Percentiles rank a stretch among this genome's conserved stretches.
phyloP scores from a whole-genome alignment of 1,139 yeast genomes.

The Zygoascus hellenicus region DNA sequence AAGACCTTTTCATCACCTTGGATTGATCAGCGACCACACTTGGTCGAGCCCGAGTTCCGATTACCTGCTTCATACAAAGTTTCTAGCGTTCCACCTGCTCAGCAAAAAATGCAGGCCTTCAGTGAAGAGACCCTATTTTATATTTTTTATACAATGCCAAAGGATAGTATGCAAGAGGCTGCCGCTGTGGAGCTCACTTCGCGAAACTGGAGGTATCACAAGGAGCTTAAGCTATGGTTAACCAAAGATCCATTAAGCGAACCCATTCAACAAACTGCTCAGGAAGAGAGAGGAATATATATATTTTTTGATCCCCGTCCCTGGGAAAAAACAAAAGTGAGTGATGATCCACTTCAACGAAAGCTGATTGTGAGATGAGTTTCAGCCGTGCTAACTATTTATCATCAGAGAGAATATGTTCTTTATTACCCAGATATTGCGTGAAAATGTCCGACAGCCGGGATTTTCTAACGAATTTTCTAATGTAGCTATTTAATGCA shows the following conservation, averaged over 20 bases:
- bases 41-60: slow-evolving; percentile 77
- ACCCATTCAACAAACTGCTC: slow-evolving; percentile 77
- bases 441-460: slow-evolving; percentile 10
- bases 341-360: not conserved
- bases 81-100: slow-evolving; percentile 51
- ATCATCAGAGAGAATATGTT: slow-evolving; percentile 34
- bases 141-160: slow-evolving; percentile 89
- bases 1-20: slow-evolving; percentile 86
- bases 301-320: slow-evolving; percentile 92
- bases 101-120: slow-evolving; percentile 66
- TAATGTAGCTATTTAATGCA: too few relatives aligned
- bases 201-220: slow-evolving; percentile 96
- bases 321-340: slow-evolving; percentile 82
- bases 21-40: slow-evolving; percentile 85
- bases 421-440: slow-evolving; percentile 41
- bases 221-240: slow-evolving; percentile 92
- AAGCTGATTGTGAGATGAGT: too few relatives aligned
- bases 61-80: slow-evolving; percentile 56
- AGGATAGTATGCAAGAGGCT: slow-evolving; percentile 87
- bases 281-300: slow-evolving; percentile 92
- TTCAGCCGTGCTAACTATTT: not conserved
- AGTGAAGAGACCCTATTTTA: slow-evolving; percentile 92
- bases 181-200: slow-evolving; percentile 83
- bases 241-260: slow-evolving; percentile 91
- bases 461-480: too few relatives aligned